Evolutionary conservation across 805 yeast genomes (phyloP).

Genomic region (Tetrapisispora nanseiensis): DNA sequence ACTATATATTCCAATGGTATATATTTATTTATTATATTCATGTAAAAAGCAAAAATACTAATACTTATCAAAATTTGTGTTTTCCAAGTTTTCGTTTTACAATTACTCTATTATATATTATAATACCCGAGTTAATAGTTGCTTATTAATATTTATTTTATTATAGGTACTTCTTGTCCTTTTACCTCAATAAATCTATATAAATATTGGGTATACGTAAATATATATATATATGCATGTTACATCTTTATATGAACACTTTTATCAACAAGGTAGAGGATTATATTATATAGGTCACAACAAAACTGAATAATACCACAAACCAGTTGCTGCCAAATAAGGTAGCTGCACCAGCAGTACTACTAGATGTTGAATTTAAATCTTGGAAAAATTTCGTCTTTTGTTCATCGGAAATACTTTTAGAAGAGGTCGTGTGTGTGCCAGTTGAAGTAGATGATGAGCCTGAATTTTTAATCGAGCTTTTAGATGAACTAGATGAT

Average conservation of each 20-base stretch:
- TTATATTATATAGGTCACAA: not conserved
- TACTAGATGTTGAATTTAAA: not conserved
- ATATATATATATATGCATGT: not conserved
- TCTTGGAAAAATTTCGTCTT: constrained; percentile 1
- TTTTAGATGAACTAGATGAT: constrained; percentile 3
- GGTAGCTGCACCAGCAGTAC: not conserved
- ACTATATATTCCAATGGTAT: not conserved
- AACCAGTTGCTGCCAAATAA: not conserved
- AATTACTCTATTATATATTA: no score
- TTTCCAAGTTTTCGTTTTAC: no score
- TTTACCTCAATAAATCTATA: no score
- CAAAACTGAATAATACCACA: not conserved
- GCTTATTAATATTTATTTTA: no score
- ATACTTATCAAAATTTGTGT: not conserved
- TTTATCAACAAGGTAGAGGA: not conserved
- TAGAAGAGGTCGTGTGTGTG: not conserved
- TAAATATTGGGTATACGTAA: no score
- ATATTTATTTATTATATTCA: constrained; percentile 1
- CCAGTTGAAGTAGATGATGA: not conserved
- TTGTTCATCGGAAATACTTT: not conserved
- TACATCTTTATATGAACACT: not conserved
- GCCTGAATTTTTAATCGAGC: not conserved
- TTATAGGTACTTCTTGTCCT: no score
- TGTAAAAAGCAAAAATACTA: not conserved
- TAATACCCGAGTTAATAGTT: no score